phyloP scores from a whole-genome alignment of 2,329 filamentous ascomycete genomes.

The Beauveria bassiana region DNA sequence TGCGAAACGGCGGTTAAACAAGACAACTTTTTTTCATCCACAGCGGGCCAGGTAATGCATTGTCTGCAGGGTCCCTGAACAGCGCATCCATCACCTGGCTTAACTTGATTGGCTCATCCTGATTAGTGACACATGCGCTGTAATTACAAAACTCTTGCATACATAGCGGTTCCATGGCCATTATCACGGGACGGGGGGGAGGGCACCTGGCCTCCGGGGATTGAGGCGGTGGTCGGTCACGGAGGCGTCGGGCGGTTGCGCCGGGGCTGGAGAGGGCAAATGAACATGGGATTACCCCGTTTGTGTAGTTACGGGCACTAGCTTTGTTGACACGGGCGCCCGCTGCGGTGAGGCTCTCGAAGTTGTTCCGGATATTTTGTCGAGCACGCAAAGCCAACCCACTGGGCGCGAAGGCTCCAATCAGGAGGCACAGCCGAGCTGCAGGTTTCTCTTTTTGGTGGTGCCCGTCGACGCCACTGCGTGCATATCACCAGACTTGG shows the following conservation, averaged over 20 bases:
- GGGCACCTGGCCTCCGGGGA: too few relatives aligned
- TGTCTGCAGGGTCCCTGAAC: conserved; percentile 1
- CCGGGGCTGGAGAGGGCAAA: neutral
- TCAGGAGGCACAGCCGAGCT: neutral
- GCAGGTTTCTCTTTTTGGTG: neutral
- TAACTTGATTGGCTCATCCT: neutral
- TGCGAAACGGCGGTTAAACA: neutral
- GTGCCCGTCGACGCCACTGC: neutral
- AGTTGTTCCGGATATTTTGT: neutral
- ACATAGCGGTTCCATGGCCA: too few relatives aligned
- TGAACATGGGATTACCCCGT: neutral
- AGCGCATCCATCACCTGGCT: conserved; percentile 5
- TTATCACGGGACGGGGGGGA: neutral
- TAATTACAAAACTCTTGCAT: too few relatives aligned
- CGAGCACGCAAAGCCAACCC: neutral
- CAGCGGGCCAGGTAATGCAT: neutral
- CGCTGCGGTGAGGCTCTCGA: conserved; percentile 2
- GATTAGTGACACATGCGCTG: too few relatives aligned
- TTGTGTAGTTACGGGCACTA: neutral
- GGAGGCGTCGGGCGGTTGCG: neutral
- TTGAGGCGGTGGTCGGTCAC: neutral
- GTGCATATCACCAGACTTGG: neutral
- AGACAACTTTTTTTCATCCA: too few relatives aligned
- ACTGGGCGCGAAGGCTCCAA: neutral
- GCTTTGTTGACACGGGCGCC: neutral